Percentiles rank a stretch among this genome's conserved stretches.
Conservation (phyloP, 2,329 filamentous ascomycete species). For the Dothideomycetes sp. region DNA sequence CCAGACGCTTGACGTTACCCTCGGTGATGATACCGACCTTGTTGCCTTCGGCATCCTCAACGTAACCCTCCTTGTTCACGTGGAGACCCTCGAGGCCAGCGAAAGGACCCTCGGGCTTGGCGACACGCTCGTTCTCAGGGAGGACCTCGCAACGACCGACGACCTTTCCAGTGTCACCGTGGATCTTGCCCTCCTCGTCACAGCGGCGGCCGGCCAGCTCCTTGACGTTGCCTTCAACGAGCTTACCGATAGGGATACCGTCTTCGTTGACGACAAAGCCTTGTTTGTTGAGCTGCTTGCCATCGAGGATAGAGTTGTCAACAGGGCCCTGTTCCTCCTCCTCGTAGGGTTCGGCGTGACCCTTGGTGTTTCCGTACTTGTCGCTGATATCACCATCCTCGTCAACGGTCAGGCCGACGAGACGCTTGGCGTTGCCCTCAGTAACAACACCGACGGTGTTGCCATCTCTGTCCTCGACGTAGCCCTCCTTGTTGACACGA, state of each 20-base stretch:
- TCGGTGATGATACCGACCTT: conserved; percentile 62
- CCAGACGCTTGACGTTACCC: conserved; percentile 63
- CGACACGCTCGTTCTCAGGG: conserved; percentile 47
- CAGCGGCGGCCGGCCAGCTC: conserved; percentile 48
- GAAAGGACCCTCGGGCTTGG: conserved; percentile 56
- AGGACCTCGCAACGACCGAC: conserved; percentile 50
- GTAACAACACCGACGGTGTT: conserved; percentile 45
- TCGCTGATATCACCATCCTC: conserved; percentile 56
- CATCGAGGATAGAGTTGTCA: conserved; percentile 46
- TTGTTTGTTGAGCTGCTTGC: conserved; percentile 48
- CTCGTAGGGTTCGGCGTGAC: conserved; percentile 47
- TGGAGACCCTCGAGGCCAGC: conserved; percentile 56
- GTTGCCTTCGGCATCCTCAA: conserved; percentile 70
- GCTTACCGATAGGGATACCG: conserved; percentile 46
- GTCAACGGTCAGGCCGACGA: conserved; percentile 50
- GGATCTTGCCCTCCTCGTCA: conserved; percentile 47
- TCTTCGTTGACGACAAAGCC: conserved; percentile 47
- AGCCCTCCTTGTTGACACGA: conserved; percentile 38
- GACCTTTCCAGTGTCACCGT: conserved; percentile 47
- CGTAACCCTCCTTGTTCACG: conserved; percentile 59
- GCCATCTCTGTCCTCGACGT: conserved; percentile 41
- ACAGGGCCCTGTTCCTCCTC: conserved; percentile 35
- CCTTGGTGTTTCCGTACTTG: conserved; percentile 53
- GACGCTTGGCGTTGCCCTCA: conserved; percentile 52
- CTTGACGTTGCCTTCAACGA: conserved; percentile 48